Percentiles rank a stretch among this genome's conserved stretches.
phyloP scores from a whole-genome alignment of 805 yeast genomes.

The Sungouiella blattae region DNA sequence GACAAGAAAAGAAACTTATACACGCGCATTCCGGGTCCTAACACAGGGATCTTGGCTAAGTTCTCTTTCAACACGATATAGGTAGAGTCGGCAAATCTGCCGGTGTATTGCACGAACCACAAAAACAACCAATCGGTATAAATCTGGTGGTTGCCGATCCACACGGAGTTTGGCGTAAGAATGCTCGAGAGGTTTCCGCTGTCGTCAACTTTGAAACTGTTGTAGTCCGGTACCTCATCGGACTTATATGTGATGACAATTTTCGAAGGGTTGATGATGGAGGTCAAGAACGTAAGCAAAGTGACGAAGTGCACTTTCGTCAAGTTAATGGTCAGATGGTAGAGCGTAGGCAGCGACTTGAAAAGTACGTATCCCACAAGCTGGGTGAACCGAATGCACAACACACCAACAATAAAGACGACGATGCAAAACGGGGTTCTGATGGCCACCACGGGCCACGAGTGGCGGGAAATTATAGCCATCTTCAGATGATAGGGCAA shows the following conservation, averaged over 20 bases:
- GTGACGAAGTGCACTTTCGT: conserved; percentile 60
- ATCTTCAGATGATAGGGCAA: too few species aligned
- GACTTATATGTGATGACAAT: conserved; percentile 50
- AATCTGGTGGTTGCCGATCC: conserved; percentile 89
- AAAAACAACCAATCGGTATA: conserved; percentile 90
- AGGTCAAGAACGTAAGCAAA: conserved; percentile 48
- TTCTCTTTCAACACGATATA: conserved; percentile 71
- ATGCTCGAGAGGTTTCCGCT: conserved; percentile 9
- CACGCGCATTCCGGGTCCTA: conserved; percentile 83
- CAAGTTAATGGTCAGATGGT: conserved; percentile 43
- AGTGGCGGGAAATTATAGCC: conserved; percentile 8
- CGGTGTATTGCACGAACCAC: conserved; percentile 81
- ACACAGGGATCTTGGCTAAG: conserved; percentile 67
- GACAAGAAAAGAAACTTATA: conserved; percentile 76
- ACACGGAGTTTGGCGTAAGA: conserved; percentile 52
- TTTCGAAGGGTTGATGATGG: conserved; percentile 49
- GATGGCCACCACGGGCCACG: conserved; percentile 17
- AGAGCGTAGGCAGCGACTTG: conserved; percentile 24
- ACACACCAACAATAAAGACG: conserved; percentile 21
- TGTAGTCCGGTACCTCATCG: conserved; percentile 30
- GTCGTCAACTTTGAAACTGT: conserved; percentile 17
- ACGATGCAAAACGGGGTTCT: conserved; percentile 21
- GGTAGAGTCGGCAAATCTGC: conserved; percentile 59
- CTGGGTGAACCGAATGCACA: conserved; percentile 49
- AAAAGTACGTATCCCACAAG: conserved; percentile 31